Evolutionary conservation across 371 early-diverging fungal species (phyloP).

Genomic region (Phascolomyces articulosus): DNA sequence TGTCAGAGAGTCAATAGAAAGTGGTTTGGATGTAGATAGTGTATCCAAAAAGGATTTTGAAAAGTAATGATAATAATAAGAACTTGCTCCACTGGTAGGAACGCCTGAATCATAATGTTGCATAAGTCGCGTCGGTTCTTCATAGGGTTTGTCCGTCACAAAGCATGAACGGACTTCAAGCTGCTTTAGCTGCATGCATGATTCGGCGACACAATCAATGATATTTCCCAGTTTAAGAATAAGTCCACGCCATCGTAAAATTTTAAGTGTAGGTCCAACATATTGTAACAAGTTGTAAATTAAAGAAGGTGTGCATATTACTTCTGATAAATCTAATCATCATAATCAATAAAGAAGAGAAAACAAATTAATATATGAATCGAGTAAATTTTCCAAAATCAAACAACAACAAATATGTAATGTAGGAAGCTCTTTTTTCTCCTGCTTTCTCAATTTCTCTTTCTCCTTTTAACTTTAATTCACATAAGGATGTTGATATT

Average conservation of each 20-base stretch:
- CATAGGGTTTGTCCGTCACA: constrained; percentile 11
- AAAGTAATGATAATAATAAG: constrained; percentile 13
- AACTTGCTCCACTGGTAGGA: neutral
- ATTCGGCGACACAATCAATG: constrained; percentile 18
- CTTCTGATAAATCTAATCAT: constrained; percentile 21
- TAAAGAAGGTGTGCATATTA: constrained; percentile 22
- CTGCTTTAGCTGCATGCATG: constrained; percentile 20
- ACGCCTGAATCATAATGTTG: neutral
- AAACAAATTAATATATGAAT: neutral
- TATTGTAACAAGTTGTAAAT: constrained; percentile 18
- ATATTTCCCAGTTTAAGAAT: constrained; percentile 29
- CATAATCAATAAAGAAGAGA: neutral
- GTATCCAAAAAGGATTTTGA: neutral
- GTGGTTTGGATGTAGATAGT: neutral
- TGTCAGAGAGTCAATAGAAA: constrained; percentile 9
- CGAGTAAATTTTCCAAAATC: neutral
- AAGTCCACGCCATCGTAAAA: constrained; percentile 26
- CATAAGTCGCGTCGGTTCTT: neutral
- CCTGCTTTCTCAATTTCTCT: neutral
- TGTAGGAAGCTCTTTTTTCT: too few species aligned
- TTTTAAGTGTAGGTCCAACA: constrained; percentile 18
- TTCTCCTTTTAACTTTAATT: too few species aligned
- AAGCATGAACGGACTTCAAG: constrained; percentile 29
- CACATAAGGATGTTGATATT: too few species aligned
- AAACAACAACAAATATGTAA: too few species aligned